These are phyloP conservation scores for Annulohypoxylon maeteangense DNA, from an alignment of 495 filamentous ascomycete species.

Conservation along the genomic window DNA sequence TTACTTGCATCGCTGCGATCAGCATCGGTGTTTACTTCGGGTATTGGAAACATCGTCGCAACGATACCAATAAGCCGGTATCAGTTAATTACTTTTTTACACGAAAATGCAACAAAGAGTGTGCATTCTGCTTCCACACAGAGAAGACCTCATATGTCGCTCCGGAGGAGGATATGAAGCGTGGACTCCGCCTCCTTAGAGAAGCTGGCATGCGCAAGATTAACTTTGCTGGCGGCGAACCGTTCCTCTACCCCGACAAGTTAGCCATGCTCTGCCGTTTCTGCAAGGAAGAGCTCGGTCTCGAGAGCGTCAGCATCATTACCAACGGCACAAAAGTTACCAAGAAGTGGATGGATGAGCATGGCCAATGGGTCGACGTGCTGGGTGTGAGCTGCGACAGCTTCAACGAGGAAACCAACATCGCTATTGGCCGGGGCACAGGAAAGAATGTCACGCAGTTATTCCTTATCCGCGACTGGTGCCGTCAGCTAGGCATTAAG, in stretches of 20 bases:
- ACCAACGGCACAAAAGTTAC: slow-evolving; percentile 64
- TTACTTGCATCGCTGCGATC: neutral
- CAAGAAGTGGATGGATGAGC: slow-evolving; percentile 52
- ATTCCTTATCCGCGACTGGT: slow-evolving; percentile 56
- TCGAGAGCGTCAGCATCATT: slow-evolving; percentile 66
- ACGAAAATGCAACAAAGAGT: slow-evolving; percentile 62
- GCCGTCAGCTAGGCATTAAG: slow-evolving; percentile 59
- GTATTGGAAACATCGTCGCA: neutral
- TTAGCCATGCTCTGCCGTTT: slow-evolving; percentile 60
- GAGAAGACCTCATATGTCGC: slow-evolving; percentile 58
- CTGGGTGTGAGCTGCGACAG: slow-evolving; percentile 67
- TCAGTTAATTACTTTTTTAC: slow-evolving; percentile 64
- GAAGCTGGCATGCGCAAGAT: slow-evolving; percentile 67
- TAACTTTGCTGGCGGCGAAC: slow-evolving; percentile 70
- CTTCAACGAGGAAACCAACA: slow-evolving; percentile 65
- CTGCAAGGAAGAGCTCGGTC: slow-evolving; percentile 61
- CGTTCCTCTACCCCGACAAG: slow-evolving; percentile 63
- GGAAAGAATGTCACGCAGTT: slow-evolving; percentile 59
- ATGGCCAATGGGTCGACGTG: slow-evolving; percentile 63
- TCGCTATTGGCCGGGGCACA: slow-evolving; percentile 61
- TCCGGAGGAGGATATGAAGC: slow-evolving; percentile 52
- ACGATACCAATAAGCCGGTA: slow-evolving; percentile 40
- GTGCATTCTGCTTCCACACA: slow-evolving; percentile 70
- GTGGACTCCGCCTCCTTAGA: slow-evolving; percentile 58
- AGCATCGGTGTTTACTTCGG: neutral